phyloP scores from a whole-genome alignment of 768 basidiomycete genomes.

The Trametes cingulata region DNA sequence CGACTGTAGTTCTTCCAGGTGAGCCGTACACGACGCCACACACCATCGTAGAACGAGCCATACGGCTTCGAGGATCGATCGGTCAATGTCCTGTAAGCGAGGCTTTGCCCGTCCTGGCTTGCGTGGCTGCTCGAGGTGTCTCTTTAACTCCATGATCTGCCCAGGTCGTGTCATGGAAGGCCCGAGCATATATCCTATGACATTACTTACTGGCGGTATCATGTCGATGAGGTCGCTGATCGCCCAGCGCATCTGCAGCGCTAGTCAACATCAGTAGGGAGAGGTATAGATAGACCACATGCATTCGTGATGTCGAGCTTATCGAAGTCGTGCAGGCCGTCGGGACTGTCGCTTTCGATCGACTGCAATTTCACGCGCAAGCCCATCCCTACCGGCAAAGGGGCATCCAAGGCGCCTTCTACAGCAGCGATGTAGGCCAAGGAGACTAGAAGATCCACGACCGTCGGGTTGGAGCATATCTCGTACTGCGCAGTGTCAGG shows the following conservation, averaged over 20 bases:
- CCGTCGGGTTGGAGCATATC: conserved; percentile 60
- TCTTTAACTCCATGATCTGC: conserved; percentile 59
- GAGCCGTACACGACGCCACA: conserved; percentile 71
- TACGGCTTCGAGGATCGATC: conserved; percentile 53
- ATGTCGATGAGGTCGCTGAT: conserved; percentile 46
- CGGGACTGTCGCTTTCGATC: not conserved
- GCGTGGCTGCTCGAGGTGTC: conserved; percentile 53
- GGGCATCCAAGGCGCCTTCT: conserved; percentile 55
- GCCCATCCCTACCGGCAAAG: conserved; percentile 60
- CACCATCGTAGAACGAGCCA: conserved; percentile 72
- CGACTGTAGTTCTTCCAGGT: conserved; percentile 62
- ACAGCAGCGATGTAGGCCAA: conserved; percentile 58
- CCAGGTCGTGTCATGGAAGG: not conserved
- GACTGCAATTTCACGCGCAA: conserved; percentile 48
- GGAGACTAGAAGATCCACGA: conserved; percentile 70
- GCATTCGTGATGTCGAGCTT: conserved; percentile 41
- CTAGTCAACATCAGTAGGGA: conserved; percentile 1
- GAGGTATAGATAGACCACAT: conserved; percentile 4
- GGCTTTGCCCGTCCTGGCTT: conserved; percentile 54
- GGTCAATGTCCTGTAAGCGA: conserved; percentile 52
- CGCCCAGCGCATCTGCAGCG: conserved; percentile 45
- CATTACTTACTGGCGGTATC: conserved; percentile 47
- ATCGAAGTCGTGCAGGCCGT: conserved; percentile 48
- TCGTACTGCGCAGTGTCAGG: conserved; percentile 51
- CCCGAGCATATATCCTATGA: not conserved